Base-by-base conservation (phyloP, 192 early-diverging fungal species). In the Pilaira anomala region DNA sequence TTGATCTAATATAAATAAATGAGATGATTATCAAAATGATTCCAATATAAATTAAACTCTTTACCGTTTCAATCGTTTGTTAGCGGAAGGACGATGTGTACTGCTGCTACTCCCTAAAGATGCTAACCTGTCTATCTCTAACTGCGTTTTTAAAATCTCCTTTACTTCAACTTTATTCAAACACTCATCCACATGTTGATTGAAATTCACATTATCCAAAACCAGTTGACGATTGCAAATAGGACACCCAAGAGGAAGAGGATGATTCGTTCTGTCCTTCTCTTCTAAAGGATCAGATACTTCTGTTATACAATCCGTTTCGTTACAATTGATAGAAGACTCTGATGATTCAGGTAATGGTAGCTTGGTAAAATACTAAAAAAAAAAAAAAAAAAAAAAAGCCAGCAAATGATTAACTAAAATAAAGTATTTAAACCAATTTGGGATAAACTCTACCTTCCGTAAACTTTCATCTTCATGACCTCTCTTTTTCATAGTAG, bases 141-240 rank as follows among this genome's bases (percentile, higher is more conserved):
- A 9, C 30, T 55, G 53, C 1, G 14, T 29, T 40, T 46, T 48
- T 33, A 68, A 24, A 42, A 68, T 68, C 8, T 48, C 28, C 18
- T 53, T 61, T 16, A 68, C 66, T 59, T 58, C 46, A 21, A 62
- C 41, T 26, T 62, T 68, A 36, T 18, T 68, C 28, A 68, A 30
- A 33, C 66, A 68, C 45, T 53, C 60, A n/a, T 68, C 66, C 4
- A 68, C 46, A 46, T 68, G 66, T n/a, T 62, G 7, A 22, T 68
- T 68, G 18, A 68, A 68, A 3, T 41, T 18, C 9, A 7, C 7
- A 44, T 68, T 68, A 30, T 68, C 66, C 50, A 68, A 16, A 13
- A 33, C 30, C 18, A 62, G 19, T 14, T 36, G 30, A 2, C 50
- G 40, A 30, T 50, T 60, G 46, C 66, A 68, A 28, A 68, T 54